These are phyloP conservation scores for Beauveria pseudobassiana DNA, from an alignment of 2,329 filamentous ascomycete genomes.

Conservation along the genomic window DNA sequence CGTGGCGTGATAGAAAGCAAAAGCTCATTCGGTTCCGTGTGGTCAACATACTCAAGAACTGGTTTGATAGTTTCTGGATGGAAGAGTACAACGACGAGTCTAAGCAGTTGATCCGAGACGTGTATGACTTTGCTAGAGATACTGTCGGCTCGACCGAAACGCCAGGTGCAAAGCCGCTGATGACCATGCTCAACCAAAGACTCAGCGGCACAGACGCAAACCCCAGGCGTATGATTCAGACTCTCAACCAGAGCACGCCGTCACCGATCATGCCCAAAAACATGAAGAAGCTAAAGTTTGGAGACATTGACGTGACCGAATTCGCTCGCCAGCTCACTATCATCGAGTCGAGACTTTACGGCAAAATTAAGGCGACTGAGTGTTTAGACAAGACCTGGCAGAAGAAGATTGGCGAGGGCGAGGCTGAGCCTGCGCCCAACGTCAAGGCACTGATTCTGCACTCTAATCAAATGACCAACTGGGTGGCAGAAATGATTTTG, in stretches of 20 bases:
- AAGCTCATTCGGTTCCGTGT: slow-evolving; percentile 93
- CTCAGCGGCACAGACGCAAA: slow-evolving; percentile 81
- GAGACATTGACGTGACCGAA: slow-evolving; percentile 92
- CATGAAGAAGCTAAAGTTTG: slow-evolving; percentile 98
- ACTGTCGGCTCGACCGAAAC: slow-evolving; percentile 91
- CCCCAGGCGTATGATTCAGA: slow-evolving; percentile 79
- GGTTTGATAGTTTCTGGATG: slow-evolving; percentile 99
- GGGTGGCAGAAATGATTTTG: slow-evolving; percentile 98
- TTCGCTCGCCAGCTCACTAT: slow-evolving; percentile 97
- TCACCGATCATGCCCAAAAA: slow-evolving; percentile 93
- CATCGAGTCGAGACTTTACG: slow-evolving; percentile 89
- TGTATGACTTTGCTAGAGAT: slow-evolving; percentile 85
- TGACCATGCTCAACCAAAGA: slow-evolving; percentile 82
- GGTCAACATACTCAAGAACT: slow-evolving; percentile 95
- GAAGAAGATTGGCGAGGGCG: slow-evolving; percentile 79
- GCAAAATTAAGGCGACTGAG: slow-evolving; percentile 91
- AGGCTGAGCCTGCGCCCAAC: slow-evolving; percentile 81
- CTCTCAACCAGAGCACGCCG: slow-evolving; percentile 73
- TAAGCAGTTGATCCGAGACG: slow-evolving; percentile 75
- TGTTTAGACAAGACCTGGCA: slow-evolving; percentile 99
- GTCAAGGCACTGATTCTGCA: slow-evolving; percentile 95
- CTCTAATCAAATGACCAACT: slow-evolving; percentile 98
- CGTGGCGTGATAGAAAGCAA: slow-evolving; percentile 90
- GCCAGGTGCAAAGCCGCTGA: slow-evolving; percentile 75
- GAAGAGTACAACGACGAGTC: slow-evolving; percentile 81